Evolutionary conservation across 441 rosid species (phyloP).

Genomic region (Erodium moschatum): DNA sequence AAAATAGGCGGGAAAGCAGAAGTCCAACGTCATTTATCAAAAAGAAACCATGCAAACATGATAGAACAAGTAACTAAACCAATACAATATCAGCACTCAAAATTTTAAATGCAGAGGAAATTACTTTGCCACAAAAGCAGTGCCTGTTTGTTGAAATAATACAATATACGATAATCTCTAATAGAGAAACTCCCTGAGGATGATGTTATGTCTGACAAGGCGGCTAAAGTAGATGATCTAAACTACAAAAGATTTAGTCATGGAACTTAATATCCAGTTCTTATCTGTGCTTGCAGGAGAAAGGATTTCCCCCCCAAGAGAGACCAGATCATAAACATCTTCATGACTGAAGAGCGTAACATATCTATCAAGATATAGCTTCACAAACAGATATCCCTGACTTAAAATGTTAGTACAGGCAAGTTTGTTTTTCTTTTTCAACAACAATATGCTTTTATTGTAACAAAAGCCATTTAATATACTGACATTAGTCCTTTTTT

Average conservation of each 20-base stretch:
- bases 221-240: not conserved
- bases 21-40: not conserved
- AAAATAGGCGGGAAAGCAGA: not conserved
- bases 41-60: not conserved
- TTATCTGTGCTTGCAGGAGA: constrained; percentile 3
- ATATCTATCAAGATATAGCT: not conserved
- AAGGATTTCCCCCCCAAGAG: not conserved
- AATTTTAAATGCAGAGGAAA: not conserved
- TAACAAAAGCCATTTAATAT: not conserved
- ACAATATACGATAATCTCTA: not conserved
- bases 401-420: not conserved
- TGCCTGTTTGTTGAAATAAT: not conserved
- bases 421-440: not conserved
- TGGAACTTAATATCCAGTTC: not conserved
- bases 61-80: not conserved
- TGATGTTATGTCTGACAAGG: not conserved
- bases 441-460: not conserved
- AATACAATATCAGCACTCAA: not conserved
- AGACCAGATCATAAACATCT: not conserved
- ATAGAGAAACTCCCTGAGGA: not conserved
- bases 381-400: not conserved
- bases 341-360: not conserved
- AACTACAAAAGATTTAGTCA: not conserved
- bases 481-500: not conserved
- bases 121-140: not conserved